A percentile compares a stretch with the other conserved stretches of the same genome.
These are phyloP conservation scores for Talaromyces albobiverticillius DNA, from an alignment of 2,329 filamentous ascomycete genomes.

Conservation along the genomic window DNA sequence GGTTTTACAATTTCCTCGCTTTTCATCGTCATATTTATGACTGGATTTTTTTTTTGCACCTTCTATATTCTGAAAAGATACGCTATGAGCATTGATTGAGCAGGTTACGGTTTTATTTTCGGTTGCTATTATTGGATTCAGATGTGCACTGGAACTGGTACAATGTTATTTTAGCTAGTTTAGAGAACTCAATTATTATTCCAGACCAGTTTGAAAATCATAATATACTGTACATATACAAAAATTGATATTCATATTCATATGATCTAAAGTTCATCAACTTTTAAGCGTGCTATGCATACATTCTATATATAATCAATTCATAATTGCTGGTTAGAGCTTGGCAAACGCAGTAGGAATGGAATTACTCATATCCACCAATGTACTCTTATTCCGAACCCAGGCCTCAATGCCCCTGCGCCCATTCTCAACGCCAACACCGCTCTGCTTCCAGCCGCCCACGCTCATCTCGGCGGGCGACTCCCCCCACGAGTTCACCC, in stretches of 20 bases:
- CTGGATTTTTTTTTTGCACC: not conserved
- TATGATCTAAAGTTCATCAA: not conserved
- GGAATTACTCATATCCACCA: constrained; percentile 74
- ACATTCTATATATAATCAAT: too few species aligned
- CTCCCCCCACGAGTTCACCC: constrained; percentile 94
- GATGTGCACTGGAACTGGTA: constrained; percentile 15
- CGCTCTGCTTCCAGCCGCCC: constrained; percentile 88
- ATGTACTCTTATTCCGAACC: constrained; percentile 81
- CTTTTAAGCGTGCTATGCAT: too few species aligned
- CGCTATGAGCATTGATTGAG: constrained; percentile 4
- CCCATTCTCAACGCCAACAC: constrained; percentile 84
- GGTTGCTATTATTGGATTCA: constrained; percentile 9
- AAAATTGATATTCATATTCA: not conserved
- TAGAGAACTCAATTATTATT: not conserved
- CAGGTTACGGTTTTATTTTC: constrained; percentile 11
- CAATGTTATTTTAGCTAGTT: constrained; percentile 14
- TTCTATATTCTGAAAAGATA: not conserved
- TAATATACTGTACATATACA: not conserved
- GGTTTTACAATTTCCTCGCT: not conserved
- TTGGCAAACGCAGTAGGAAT: constrained; percentile 74
- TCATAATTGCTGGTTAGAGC: constrained; percentile 42
- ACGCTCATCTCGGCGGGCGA: constrained; percentile 88
- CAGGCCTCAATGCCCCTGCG: constrained; percentile 75
- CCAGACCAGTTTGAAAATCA: not conserved
- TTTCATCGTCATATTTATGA: not conserved